phyloP scores from a whole-genome alignment of 2,329 filamentous ascomycete species.

The Didymella arachidicola region DNA sequence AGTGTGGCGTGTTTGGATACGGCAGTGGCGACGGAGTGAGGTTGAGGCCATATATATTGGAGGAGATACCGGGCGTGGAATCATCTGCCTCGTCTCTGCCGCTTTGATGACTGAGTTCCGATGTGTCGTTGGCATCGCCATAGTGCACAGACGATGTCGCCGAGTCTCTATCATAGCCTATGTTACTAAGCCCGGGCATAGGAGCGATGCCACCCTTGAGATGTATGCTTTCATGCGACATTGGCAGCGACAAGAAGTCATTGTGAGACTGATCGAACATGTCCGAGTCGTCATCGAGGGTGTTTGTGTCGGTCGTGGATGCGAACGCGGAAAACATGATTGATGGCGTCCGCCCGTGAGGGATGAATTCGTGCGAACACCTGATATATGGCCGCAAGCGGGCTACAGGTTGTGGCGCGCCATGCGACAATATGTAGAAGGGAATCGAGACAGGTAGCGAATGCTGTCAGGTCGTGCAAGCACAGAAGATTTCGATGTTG shows the following conservation, averaged over 20 bases:
- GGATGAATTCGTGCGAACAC: conserved; percentile 37
- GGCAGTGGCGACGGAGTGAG: conserved; percentile 42
- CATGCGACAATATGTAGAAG: conserved; percentile 31
- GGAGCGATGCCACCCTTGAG: conserved; percentile 44
- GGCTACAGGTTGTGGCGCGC: conserved; percentile 33
- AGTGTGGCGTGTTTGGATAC: conserved; percentile 37
- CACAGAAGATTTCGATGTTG: conserved; percentile 43
- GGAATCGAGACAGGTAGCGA: conserved; percentile 23
- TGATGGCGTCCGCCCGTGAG: conserved; percentile 26
- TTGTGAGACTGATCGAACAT: conserved; percentile 45
- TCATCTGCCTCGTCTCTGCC: conserved; percentile 43
- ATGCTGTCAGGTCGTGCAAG: conserved; percentile 25
- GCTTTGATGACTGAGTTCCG: conserved; percentile 44
- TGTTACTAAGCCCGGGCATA: conserved; percentile 46
- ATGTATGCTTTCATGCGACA: conserved; percentile 45
- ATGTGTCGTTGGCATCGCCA: conserved; percentile 48
- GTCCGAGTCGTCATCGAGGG: conserved; percentile 46
- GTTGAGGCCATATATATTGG: conserved; percentile 38
- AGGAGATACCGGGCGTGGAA: conserved; percentile 41
- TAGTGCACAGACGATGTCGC: conserved; percentile 51
- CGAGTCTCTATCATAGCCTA: conserved; percentile 51
- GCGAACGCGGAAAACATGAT: conserved; percentile 49
- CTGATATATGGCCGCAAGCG: conserved; percentile 36
- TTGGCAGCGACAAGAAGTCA: conserved; percentile 43
- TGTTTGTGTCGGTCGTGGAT: conserved; percentile 43